Conservation (phyloP, 2,329 filamentous ascomycete species). For the Paramyrothecium roridum region DNA sequence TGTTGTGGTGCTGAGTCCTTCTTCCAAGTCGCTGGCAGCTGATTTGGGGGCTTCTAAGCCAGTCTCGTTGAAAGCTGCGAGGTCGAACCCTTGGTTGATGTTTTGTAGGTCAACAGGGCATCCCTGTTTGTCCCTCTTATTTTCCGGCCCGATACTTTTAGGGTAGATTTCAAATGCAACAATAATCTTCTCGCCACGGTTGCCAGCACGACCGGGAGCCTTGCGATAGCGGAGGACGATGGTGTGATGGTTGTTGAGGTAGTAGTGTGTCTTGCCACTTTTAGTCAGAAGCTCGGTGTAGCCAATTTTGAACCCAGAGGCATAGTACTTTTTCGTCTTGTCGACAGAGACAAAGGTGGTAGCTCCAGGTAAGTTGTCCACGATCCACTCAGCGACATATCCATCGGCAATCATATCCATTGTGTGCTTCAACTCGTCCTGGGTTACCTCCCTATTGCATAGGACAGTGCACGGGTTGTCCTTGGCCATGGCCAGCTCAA, state of each 20-base stretch:
- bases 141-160: constrained; percentile 68
- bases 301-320: constrained; percentile 84
- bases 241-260: constrained; percentile 84
- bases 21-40: constrained; percentile 58
- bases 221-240: constrained; percentile 76
- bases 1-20: constrained; percentile 52
- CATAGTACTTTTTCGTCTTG: constrained; percentile 82
- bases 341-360: constrained; percentile 87
- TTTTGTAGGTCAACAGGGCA: constrained; percentile 67
- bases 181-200: constrained; percentile 72
- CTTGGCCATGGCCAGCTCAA: constrained; percentile 73
- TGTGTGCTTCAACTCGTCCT: constrained; percentile 63
- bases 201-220: constrained; percentile 66
- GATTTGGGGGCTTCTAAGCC: constrained; percentile 50
- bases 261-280: constrained; percentile 62
- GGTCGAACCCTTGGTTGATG: constrained; percentile 62
- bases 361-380: constrained; percentile 85
- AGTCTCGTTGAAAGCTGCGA: constrained; percentile 54
- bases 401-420: constrained; percentile 71
- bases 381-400: constrained; percentile 90
- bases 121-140: constrained; percentile 58
- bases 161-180: constrained; percentile 89
- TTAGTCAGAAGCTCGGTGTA: constrained; percentile 64
- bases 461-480: constrained; percentile 72
- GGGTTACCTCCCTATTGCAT: constrained; percentile 65